phyloP scores from a whole-genome alignment of 208 protist genomes.

The Crithidia mellificae region DNA sequence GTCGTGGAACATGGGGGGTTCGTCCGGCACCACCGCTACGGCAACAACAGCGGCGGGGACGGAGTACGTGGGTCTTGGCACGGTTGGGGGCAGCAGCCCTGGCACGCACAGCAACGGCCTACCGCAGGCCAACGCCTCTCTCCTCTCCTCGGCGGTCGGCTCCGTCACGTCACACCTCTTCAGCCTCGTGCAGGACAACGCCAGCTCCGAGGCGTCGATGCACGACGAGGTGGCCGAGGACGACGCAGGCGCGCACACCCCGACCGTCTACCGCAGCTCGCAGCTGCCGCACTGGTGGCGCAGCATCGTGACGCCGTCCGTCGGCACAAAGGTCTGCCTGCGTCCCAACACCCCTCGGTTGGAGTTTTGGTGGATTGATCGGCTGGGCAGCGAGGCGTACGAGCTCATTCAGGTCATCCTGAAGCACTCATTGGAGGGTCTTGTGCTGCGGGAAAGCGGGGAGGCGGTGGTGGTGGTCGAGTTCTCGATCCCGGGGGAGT shows the following conservation, averaged over 20 bases:
- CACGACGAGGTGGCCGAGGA: constrained; percentile 18
- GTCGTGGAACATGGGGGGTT: constrained; percentile 1
- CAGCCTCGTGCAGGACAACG: background rate
- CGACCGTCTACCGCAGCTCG: constrained; percentile 26
- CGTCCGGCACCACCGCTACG: background rate
- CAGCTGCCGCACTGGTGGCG: constrained; percentile 37
- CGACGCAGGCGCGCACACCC: constrained; percentile 26
- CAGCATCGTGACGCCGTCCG: constrained; percentile 27
- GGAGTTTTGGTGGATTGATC: constrained; percentile 44
- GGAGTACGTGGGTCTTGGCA: too few relatives aligned
- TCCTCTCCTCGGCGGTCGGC: constrained; percentile 4
- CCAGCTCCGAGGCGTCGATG: background rate
- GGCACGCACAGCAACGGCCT: background rate
- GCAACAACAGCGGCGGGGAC: too few relatives aligned
- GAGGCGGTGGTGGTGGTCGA: constrained; percentile 28
- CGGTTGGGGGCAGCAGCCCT: background rate
- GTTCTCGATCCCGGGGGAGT: constrained; percentile 18
- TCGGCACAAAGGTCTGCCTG: constrained; percentile 25
- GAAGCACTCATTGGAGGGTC: constrained; percentile 20
- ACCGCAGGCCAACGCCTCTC: background rate
- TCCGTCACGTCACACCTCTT: constrained; percentile 13
- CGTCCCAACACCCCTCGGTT: constrained; percentile 13
- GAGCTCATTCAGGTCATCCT: constrained; percentile 27
- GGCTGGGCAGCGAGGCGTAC: constrained; percentile 35
- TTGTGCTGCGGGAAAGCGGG: constrained; percentile 23